Evolutionary conservation across 2,329 filamentous ascomycete genomes (phyloP).

Genomic region (Lasiodiplodia sp.): DNA sequence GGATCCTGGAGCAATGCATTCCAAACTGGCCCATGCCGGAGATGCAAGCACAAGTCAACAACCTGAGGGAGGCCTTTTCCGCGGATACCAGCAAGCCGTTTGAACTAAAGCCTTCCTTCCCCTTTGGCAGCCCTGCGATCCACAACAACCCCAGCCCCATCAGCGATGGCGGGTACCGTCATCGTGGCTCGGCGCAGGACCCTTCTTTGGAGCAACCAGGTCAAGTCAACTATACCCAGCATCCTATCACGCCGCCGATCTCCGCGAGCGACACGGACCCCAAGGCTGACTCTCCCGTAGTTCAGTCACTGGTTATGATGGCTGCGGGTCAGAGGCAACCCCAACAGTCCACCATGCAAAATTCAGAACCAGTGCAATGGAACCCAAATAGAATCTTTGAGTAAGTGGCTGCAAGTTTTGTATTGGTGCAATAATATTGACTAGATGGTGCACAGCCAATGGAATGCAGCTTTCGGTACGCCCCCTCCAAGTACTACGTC

Average conservation of each 20-base stretch:
- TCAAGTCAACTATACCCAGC: conserved; percentile 71
- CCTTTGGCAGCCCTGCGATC: conserved; percentile 79
- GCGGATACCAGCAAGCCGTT: conserved; percentile 85
- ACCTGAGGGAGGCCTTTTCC: conserved; percentile 88
- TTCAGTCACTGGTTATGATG: conserved; percentile 77
- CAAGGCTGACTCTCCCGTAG: conserved; percentile 78
- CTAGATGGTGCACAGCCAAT: conserved; percentile 69
- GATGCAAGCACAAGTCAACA: conserved; percentile 87
- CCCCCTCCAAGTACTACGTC: conserved; percentile 56
- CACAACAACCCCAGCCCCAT: conserved; percentile 68
- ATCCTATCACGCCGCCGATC: conserved; percentile 82
- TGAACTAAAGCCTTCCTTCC: conserved; percentile 85
- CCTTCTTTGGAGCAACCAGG: conserved; percentile 58
- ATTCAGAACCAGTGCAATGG: conserved; percentile 74
- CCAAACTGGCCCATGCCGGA: conserved; percentile 86
- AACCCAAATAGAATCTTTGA: conserved; percentile 90
- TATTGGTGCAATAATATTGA: conserved; percentile 28
- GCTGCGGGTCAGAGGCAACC: conserved; percentile 61
- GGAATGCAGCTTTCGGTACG: conserved; percentile 92
- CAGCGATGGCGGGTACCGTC: conserved; percentile 56
- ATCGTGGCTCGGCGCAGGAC: conserved; percentile 57
- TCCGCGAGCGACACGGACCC: conserved; percentile 75
- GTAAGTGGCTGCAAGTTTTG: conserved; percentile 62
- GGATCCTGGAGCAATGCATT: conserved; percentile 86
- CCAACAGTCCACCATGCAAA: conserved; percentile 58